Base-by-base conservation (phyloP, 192 early-diverging fungal genomes). In the Oehlia diaphana region DNA sequence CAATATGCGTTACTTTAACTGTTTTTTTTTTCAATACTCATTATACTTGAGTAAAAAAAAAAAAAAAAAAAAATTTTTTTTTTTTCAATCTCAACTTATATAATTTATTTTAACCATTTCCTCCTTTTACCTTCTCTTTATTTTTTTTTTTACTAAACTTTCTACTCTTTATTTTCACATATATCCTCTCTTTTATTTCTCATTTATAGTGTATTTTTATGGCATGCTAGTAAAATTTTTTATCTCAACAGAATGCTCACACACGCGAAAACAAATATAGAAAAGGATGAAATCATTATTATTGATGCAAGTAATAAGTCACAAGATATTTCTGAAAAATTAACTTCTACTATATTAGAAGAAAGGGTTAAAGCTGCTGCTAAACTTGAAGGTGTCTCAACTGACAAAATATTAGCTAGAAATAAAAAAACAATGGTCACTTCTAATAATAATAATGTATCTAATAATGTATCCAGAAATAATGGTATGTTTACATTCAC, bases 351-450 rank as follows among this genome's bases (percentile, higher is more conserved):
- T 16, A 63, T 63, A 58, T n/a, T n/a, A 19, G 12, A 39, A 21
- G 65, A 78, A 68, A 21, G 65, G n/a, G 49, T 63, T 35, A 68
- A 68, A 35, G 42, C 76, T 5, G 76, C 61, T 50, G 76, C 63
- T 50, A 78, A 67, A 78, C 66, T 78, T 53, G 28, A 42, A 16
- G 37, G 65, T 47, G 26, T 35, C 3, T 3, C 65, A 67, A 16
- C 65, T 14, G 28, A 67, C 9, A 67, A 35, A 31, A 9, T 67
- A 23, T 28, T 67, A 67, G 9, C 65, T 5, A 33, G 33, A 39
- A 71, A 31, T 39, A 39, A 49, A 5, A 75, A 23, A 21, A 2
- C 72, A 12, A 47, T 4, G 10, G 13, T 12, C 44, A 12, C 33
- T n/a, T 8, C 28, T 63, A 39, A 68, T 64, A 42, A 19, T 50